Evolutionary conservation across 169 alveolate genomes (phyloP).

Genomic region (Blepharisma undulans): DNA sequence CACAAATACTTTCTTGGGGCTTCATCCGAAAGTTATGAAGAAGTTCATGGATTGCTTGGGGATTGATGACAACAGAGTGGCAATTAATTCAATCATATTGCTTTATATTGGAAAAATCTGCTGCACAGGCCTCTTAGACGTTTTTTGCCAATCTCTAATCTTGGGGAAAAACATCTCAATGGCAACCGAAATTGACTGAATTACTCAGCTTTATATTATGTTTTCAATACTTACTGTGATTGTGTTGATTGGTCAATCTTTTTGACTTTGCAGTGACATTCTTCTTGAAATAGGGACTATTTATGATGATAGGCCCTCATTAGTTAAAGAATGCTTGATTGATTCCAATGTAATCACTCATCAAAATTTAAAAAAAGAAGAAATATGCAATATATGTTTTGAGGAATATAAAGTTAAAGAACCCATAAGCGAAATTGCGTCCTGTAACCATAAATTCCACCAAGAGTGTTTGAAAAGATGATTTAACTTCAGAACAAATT

Average conservation of each 20-base stretch:
- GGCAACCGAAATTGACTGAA: not conserved
- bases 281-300: not conserved
- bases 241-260: not conserved
- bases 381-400: not conserved
- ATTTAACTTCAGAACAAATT: not conserved
- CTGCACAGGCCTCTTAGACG: constrained; percentile 1
- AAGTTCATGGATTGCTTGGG: not conserved
- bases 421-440: not conserved
- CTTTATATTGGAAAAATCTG: constrained; percentile 3
- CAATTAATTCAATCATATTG: not conserved
- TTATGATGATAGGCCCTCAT: not conserved
- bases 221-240: not conserved
- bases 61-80: not conserved
- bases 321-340: not conserved
- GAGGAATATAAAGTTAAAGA: not conserved
- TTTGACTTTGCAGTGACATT: not conserved
- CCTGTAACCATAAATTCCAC: constrained; percentile 4
- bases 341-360: not conserved
- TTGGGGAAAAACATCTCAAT: not conserved
- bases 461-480: constrained; percentile 22
- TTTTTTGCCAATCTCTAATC: not conserved
- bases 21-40: not conserved
- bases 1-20: not conserved
- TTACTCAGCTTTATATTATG: not conserved
- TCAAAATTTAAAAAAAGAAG: not conserved